A percentile compares a stretch with the other conserved stretches of the same genome.
Evolutionary conservation across 139 green algal species (phyloP).

Genomic region (Coelastrella sp.): DNA sequence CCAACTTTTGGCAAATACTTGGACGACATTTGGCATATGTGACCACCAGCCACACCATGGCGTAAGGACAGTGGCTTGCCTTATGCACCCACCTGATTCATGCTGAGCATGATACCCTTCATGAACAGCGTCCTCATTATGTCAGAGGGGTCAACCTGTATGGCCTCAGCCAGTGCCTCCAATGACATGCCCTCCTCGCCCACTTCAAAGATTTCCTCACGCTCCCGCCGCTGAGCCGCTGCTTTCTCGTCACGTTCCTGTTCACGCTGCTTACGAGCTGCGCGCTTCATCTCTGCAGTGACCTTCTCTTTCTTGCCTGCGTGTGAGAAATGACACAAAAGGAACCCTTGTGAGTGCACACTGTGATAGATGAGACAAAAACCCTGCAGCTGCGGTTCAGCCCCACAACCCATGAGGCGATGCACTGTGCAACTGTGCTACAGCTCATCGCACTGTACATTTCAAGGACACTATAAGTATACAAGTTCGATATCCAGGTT

Average conservation of each 20-base stretch:
- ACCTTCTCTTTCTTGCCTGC: conserved; percentile 53
- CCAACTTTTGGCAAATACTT: too few relatives aligned
- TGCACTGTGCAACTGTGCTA: too few relatives aligned
- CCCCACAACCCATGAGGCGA: too few relatives aligned
- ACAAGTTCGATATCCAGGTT: too few relatives aligned
- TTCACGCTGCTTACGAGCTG: conserved; percentile 65
- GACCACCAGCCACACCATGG: too few relatives aligned
- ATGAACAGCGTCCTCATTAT: conserved; percentile 96
- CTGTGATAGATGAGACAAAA: not conserved
- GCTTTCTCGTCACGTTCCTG: conserved; percentile 59
- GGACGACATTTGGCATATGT: too few relatives aligned
- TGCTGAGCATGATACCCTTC: conserved; percentile 93
- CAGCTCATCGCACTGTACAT: too few relatives aligned
- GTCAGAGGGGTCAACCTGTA: conserved; percentile 81
- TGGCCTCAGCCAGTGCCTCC: conserved; percentile 76
- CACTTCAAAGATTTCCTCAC: conserved; percentile 97
- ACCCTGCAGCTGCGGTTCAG: not conserved
- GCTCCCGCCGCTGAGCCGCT: conserved; percentile 43
- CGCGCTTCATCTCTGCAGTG: conserved; percentile 73
- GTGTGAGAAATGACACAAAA: not conserved
- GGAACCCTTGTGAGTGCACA: not conserved
- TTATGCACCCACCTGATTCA: conserved; percentile 79
- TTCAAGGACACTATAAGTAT: too few relatives aligned
- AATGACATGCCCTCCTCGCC: conserved; percentile 90
- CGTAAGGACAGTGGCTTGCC: not conserved